A percentile compares a stretch with the other conserved stretches of the same genome.
phyloP scores from a whole-genome alignment of 495 filamentous ascomycete genomes.

The Tuber microsphaerosporum region DNA sequence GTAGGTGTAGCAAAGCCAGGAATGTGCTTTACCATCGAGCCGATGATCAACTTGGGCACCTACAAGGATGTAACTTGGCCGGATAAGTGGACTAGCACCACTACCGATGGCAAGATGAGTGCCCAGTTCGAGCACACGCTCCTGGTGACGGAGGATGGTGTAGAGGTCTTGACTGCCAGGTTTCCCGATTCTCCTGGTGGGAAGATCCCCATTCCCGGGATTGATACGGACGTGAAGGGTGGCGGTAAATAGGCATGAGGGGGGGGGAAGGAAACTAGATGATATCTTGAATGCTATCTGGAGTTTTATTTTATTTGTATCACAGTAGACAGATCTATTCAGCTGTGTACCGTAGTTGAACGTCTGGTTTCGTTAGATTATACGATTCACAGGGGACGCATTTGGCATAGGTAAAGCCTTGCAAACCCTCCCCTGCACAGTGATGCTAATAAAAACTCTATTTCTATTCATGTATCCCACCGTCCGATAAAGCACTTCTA shows the following conservation, averaged over 20 bases:
- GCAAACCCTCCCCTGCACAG: neutral
- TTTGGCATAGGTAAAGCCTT: slow-evolving; percentile 15
- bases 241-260: neutral
- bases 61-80: slow-evolving; percentile 80
- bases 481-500: neutral
- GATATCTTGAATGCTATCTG: slow-evolving; percentile 2
- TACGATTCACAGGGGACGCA: neutral
- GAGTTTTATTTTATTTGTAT: neutral
- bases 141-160: slow-evolving; percentile 85
- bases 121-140: slow-evolving; percentile 93
- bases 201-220: slow-evolving; percentile 59
- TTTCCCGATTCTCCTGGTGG: slow-evolving; percentile 76
- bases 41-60: slow-evolving; percentile 79
- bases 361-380: slow-evolving; percentile 1
- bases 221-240: slow-evolving; percentile 5
- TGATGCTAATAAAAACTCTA: neutral
- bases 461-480: neutral
- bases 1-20: slow-evolving; percentile 77
- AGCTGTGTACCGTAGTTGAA: slow-evolving; percentile 1
- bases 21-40: slow-evolving; percentile 92
- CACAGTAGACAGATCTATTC: slow-evolving; percentile 6
- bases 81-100: slow-evolving; percentile 84
- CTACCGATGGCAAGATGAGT: slow-evolving; percentile 70
- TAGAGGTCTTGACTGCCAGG: slow-evolving; percentile 86
- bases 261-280: neutral